These are phyloP conservation scores for Zygoascus flipseniorum DNA, from an alignment of 805 yeast genomes.

Conservation along the genomic window DNA sequence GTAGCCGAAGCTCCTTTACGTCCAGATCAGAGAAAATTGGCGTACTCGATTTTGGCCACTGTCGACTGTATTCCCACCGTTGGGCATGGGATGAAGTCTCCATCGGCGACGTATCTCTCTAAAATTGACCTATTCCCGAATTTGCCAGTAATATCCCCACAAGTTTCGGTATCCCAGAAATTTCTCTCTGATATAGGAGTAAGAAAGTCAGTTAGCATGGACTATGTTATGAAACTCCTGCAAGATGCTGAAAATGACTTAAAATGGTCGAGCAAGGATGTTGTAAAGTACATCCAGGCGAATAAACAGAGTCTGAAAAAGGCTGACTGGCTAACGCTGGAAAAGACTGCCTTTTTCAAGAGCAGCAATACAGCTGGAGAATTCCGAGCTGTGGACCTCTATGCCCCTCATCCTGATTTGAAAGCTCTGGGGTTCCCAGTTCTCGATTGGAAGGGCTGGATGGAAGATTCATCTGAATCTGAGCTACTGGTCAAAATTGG, in stretches of 20 bases:
- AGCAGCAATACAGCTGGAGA: conserved; percentile 7
- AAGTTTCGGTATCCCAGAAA: conserved; percentile 7
- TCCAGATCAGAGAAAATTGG: conserved; percentile 1
- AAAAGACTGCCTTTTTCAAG: conserved; percentile 24
- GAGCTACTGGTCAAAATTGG: conserved; percentile 26
- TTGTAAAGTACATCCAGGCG: conserved; percentile 27
- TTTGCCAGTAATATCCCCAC: conserved; percentile 26
- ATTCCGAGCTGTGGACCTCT: conserved; percentile 22
- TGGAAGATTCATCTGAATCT: conserved; percentile 22
- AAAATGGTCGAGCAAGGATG: conserved; percentile 29
- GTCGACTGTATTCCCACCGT: conserved; percentile 29
- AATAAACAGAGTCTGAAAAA: conserved; percentile 20
- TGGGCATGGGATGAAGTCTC: conserved; percentile 29
- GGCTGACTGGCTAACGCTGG: conserved; percentile 27
- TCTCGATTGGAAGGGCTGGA: conserved; percentile 25
- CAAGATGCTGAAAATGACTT: conserved; percentile 17
- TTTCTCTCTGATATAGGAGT: conserved; percentile 26
- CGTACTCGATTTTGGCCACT: conserved; percentile 7
- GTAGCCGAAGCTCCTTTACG: conserved; percentile 20
- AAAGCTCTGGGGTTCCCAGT: conserved; percentile 23
- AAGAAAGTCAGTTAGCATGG: conserved; percentile 32
- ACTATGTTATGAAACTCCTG: conserved; percentile 28
- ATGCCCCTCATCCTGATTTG: conserved; percentile 25
- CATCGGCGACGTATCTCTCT: conserved; percentile 27
- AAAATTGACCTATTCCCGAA: conserved; percentile 29